Evolutionary conservation across 768 basidiomycete species (phyloP), one percentile per base, ranked within the genome.

Genomic region (Mycena epipterygia): DNA sequence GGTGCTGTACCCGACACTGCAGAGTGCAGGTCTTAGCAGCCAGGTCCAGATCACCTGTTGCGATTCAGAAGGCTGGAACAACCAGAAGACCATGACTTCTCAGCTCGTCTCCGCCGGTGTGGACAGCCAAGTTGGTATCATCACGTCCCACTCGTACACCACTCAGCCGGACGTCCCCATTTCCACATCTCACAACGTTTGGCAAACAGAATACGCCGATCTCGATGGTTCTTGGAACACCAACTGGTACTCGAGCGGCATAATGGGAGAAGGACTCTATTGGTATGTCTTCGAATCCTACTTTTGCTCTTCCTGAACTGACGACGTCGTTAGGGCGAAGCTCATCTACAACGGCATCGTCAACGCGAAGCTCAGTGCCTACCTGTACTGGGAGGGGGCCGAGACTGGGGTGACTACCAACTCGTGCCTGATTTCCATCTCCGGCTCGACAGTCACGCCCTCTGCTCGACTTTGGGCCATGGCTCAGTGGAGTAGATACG

Each of bases 311-410:
- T 42, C 16, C 29, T 14, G n/a, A 6, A 8, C 51, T 42, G 37
- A 67, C 42, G 21, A 46, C 1, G 9, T 14, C 19, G 33, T 5
- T 48, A 70, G 68, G 68, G 68, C 68, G n/a, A 37, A 70, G 53
- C 62, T 70, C 39, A 70, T 70, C 35, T 70, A 70, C 68, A 64
- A 70, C 39, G 68, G 68, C 19, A 64, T 70, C 25, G 68, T 70
- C 32, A 70, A 70, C 32, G 68, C 68, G 16, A 30, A 37, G 6
- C 62, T 70, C 37, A 70, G 68, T 30, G 68, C 63, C 1, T 70
- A 70, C 42, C 12, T 70, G 7, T 70, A 70, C 44, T 70, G 68
- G 68, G 68, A 70, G 52, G 68, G 68, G 5, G 68, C 68, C 17
- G 68, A 70, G 48, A 65, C 62, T 21, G 68, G 42, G 19, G 68